Conservation (phyloP, 192 early-diverging fungal genomes). For the Powellomyces hirtus region DNA sequence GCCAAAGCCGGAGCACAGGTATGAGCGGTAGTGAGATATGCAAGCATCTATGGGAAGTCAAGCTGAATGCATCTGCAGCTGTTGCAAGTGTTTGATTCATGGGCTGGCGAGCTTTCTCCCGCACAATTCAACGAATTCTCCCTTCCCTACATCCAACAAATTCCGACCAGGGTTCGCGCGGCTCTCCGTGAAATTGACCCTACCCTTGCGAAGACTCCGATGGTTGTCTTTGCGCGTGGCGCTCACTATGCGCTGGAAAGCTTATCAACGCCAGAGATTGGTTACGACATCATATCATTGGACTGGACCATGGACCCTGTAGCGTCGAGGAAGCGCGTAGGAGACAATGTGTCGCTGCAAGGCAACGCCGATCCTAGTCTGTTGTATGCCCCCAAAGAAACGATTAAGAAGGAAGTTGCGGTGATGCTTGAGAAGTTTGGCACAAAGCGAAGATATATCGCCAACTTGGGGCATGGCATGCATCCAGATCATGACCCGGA, state of each 20-base stretch:
- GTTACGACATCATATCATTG: conserved; percentile 84
- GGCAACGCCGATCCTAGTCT: conserved; percentile 93
- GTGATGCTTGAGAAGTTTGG: conserved; percentile 85
- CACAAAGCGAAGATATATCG: conserved; percentile 70
- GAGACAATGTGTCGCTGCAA: conserved; percentile 70
- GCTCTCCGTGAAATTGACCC: conserved; percentile 23
- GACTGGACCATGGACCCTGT: conserved; percentile 87
- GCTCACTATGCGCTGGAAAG: conserved; percentile 83
- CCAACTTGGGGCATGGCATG: conserved; percentile 97
- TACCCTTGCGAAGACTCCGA: conserved; percentile 58
- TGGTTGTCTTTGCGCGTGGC: conserved; percentile 90
- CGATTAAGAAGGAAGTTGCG: conserved; percentile 68
- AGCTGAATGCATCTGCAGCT: no score
- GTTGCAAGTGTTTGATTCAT: conserved; percentile 96
- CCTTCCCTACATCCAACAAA: conserved; percentile 84
- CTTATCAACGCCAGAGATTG: conserved; percentile 43
- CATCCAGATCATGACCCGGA: conserved; percentile 72
- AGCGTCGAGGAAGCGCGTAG: conserved; percentile 51
- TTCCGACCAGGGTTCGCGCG: conserved; percentile 73
- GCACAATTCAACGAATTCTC: conserved; percentile 79
- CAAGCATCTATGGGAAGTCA: no score
- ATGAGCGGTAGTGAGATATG: neutral
- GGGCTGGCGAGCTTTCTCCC: conserved; percentile 90
- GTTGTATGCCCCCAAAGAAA: conserved; percentile 73
- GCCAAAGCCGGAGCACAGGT: conserved; percentile 95